Conservation (phyloP, 208 protist genomes). For the Leishmania turanica region DNA sequence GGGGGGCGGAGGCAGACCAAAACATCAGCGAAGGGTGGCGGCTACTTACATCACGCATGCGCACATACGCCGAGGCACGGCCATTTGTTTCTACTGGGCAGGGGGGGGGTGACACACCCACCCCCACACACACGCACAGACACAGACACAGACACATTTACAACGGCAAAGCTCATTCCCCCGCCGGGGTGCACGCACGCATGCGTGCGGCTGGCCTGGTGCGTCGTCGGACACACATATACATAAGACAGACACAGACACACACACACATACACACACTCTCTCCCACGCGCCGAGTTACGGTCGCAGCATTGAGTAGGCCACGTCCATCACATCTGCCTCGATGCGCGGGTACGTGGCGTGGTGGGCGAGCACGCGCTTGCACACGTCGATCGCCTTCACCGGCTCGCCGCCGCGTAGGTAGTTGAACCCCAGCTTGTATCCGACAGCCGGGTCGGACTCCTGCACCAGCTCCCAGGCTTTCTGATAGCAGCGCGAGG, state of each 20-base stretch:
- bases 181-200: no score
- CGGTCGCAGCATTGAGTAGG: constrained; percentile 80
- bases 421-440: constrained; percentile 97
- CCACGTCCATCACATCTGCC: constrained; percentile 94
- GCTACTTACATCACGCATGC: not conserved
- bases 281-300: constrained; percentile 17
- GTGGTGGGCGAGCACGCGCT: constrained; percentile 88
- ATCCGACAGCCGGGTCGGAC: constrained; percentile 89
- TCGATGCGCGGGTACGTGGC: constrained; percentile 93
- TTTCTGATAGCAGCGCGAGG: constrained; percentile 92
- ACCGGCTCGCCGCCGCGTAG: constrained; percentile 93
- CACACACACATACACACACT: not conserved
- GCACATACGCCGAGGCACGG: not conserved
- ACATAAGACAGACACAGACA: not conserved
- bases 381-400: constrained; percentile 94
- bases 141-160: not conserved
- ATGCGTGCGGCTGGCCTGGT: not conserved
- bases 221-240: not conserved
- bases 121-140: not conserved
- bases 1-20: not conserved
- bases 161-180: not conserved
- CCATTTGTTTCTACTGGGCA: not conserved
- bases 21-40: not conserved
- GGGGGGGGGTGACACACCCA: no score
- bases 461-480: constrained; percentile 93